Percentiles rank a stretch among this genome's conserved stretches.
These are phyloP conservation scores for Trichoderma koningii DNA, from an alignment of 2,329 filamentous ascomycete genomes.

Conservation along the genomic window DNA sequence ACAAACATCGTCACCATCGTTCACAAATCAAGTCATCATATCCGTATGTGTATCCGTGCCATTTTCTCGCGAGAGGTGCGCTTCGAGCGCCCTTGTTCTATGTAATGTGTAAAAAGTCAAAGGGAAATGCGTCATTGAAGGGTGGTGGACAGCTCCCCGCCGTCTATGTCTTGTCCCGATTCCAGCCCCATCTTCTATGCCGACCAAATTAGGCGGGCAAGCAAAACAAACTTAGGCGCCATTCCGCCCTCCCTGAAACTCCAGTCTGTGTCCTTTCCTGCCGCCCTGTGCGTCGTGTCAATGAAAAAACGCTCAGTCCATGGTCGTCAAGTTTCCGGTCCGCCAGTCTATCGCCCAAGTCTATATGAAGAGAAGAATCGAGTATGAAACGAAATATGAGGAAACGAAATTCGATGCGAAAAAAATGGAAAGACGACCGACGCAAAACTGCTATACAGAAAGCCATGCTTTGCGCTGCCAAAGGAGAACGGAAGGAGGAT, in stretches of 20 bases:
- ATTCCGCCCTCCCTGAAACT: constrained; percentile 20
- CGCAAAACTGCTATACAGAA: not conserved
- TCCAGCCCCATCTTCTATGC: constrained; percentile 15
- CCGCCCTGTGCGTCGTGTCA: constrained; percentile 15
- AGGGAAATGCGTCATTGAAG: constrained; percentile 24
- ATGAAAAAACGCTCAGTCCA: constrained; percentile 25
- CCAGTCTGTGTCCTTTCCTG: constrained; percentile 20
- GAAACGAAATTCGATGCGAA: not conserved
- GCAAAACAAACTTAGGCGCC: constrained; percentile 20
- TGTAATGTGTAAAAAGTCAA: constrained; percentile 19
- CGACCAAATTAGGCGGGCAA: constrained; percentile 14
- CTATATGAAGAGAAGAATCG: constrained; percentile 17
- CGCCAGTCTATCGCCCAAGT: constrained; percentile 29
- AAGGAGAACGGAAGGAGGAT: constrained; percentile 7
- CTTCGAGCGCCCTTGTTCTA: constrained; percentile 23
- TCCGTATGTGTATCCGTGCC: constrained; percentile 19
- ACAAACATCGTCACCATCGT: not conserved
- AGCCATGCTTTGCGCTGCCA: not conserved
- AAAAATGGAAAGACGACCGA: not conserved
- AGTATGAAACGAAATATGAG: constrained; percentile 1
- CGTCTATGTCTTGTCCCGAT: constrained; percentile 19
- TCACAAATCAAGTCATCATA: not conserved
- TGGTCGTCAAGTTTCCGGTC: constrained; percentile 25
- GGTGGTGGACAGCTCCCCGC: constrained; percentile 20
- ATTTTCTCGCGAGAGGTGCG: constrained; percentile 21